A percentile compares a stretch with the other conserved stretches of the same genome.
Evolutionary conservation across 495 filamentous ascomycete species (phyloP).

Genomic region (Annulohypoxylon maeteangense): DNA sequence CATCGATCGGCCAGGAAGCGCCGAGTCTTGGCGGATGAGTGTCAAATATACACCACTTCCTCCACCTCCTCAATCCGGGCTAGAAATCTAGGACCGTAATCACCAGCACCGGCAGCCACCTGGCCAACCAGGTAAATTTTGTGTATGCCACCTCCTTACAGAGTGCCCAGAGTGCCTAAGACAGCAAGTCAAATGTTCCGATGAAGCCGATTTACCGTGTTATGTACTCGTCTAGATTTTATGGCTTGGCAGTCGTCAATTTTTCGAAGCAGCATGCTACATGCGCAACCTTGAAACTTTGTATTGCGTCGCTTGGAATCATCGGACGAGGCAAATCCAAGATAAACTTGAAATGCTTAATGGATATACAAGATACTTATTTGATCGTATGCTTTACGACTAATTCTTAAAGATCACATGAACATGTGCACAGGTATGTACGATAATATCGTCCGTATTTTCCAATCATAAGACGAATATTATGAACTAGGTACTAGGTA

Average conservation of each 20-base stretch:
- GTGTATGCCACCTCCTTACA: constrained; percentile 5
- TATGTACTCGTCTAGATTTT: neutral
- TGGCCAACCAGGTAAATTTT: neutral
- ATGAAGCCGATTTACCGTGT: neutral
- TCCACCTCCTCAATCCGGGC: constrained; percentile 3
- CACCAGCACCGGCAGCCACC: neutral
- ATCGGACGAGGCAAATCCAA: too few relatives aligned
- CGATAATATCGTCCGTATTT: neutral
- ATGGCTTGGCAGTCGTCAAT: neutral
- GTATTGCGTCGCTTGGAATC: too few relatives aligned
- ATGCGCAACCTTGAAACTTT: too few relatives aligned
- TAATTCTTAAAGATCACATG: neutral
- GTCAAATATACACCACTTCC: constrained; percentile 3
- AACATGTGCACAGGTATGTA: neutral
- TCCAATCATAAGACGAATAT: too few relatives aligned
- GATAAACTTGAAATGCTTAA: too few relatives aligned
- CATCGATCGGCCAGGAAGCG: neutral
- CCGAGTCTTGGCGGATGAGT: constrained; percentile 2
- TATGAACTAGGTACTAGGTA: too few relatives aligned
- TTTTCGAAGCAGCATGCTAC: neutral
- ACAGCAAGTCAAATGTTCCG: neutral
- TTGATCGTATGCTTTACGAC: neutral
- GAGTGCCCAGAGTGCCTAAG: neutral
- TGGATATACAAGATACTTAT: neutral
- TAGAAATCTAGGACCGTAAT: neutral